Percentiles rank a stretch among this genome's conserved stretches.
Evolutionary conservation across 1,139 yeast genomes (phyloP).

Genomic region (Taphrina flavorubra): DNA sequence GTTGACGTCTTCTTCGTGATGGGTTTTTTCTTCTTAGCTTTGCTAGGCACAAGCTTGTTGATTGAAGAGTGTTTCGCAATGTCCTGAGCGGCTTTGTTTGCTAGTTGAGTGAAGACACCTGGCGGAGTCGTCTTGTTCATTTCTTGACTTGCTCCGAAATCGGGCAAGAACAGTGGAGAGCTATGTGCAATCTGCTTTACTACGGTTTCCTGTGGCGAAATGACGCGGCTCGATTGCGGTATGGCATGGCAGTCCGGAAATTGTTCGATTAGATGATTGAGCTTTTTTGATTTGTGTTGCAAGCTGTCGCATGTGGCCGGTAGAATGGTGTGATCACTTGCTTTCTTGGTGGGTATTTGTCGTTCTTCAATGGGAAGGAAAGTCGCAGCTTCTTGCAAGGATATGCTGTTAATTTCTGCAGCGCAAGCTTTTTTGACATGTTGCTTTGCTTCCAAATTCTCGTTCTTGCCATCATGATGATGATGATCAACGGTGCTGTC

Average conservation of each 20-base stretch:
- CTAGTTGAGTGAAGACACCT: constrained; percentile 12
- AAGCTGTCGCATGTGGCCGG: background rate
- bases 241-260: background rate
- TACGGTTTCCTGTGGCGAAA: background rate
- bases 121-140: background rate
- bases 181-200: background rate
- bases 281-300: background rate
- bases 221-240: background rate
- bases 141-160: constrained; percentile 7
- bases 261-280: background rate
- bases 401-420: background rate
- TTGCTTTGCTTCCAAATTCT: too few species aligned
- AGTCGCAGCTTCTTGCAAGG: background rate
- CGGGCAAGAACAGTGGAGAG: constrained; percentile 20
- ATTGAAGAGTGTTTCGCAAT: constrained; percentile 16
- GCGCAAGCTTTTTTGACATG: background rate
- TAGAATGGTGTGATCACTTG: background rate
- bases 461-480: background rate
- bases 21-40: background rate
- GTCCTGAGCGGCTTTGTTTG: constrained; percentile 4
- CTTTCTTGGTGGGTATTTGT: background rate
- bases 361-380: background rate
- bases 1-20: background rate
- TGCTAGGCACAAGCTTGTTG: background rate
- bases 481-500: background rate